Base-by-base conservation (phyloP, 176 grass and related monocot species). In the Cymbopogon citratus region DNA sequence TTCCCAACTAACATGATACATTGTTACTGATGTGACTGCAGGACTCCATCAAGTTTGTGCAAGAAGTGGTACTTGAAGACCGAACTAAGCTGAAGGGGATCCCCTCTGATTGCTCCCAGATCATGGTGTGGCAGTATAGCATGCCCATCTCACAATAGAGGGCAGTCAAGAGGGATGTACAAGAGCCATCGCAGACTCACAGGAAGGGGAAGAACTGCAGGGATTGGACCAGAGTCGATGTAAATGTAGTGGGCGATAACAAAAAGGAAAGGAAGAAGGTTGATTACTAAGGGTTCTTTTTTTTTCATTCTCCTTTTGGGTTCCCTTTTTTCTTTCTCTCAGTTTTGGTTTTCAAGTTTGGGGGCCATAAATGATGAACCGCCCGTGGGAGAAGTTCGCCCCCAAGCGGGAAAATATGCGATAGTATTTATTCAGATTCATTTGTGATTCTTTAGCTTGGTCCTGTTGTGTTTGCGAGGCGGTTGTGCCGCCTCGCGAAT, bases 41-140 rank as follows among this genome's bases (percentile, higher is more conserved):
- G 94, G 94, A 97, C 45, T 97, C 94, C 23, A 85, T 97, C 82
- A 97, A 91, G 70, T 97, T 93, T 87, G 91, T 97, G 85, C 86
- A 97, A 76, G 94, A 97, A 72, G 86, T 97, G 82, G 84, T 97
- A 10, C 63, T 93, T 23, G 94, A 97, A 74, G 94, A 97, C 78
- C 74, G 85, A 45, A 63, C 78, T 2, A 97, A 97, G 77, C 51
- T 97, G 77, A 97, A 97, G 81, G 91, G 89, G 33, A 91, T 97
- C 34, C 94, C 94, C 26, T 83, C 91, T 12, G 89, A 97, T 64
- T 93, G 91, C 76, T 91, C 94, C 68, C 77, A 87, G 69, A 97
- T 97, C 81, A 91, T 97, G 94, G 78, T 93, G 78, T 97, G 94
- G 94, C 91, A 91, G 12, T 90, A 93, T 21, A 65, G 66, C 27